A percentile compares a stretch with the other conserved stretches of the same genome.
Conservation (phyloP, 192 early-diverging fungal species). For the Funneliformis mosseae region DNA sequence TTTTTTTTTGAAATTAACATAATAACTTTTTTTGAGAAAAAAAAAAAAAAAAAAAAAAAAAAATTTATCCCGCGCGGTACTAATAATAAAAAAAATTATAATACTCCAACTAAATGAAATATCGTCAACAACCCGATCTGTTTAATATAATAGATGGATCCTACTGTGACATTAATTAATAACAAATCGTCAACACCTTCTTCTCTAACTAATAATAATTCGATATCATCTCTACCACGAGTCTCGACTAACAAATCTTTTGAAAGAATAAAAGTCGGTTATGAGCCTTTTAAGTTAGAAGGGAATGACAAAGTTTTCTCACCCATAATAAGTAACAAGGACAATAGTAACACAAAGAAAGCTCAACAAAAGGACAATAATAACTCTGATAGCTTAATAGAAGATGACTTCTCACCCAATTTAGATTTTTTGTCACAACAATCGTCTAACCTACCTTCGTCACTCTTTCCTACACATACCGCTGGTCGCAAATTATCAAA, state of each 20-base stretch:
- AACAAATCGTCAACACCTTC: constrained; percentile 18
- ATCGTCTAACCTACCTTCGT: constrained; percentile 4
- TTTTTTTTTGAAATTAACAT: not conserved
- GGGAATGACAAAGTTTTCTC: constrained; percentile 7
- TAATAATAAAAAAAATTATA: not conserved
- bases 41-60: too few relatives aligned
- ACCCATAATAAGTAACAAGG: constrained; percentile 18
- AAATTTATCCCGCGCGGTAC: not conserved
- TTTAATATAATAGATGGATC: constrained; percentile 31
- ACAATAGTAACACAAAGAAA: constrained; percentile 33
- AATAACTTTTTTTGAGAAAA: too few relatives aligned
- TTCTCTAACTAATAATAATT: constrained; percentile 12
- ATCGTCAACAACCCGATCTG: constrained; percentile 22
- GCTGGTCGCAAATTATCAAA: constrained; percentile 19
- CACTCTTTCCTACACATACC: constrained; percentile 8
- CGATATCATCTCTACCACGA: constrained; percentile 7
- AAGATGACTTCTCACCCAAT: not conserved
- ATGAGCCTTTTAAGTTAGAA: constrained; percentile 4
- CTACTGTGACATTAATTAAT: constrained; percentile 7
- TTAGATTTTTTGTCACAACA: constrained; percentile 17
- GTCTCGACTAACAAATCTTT: not conserved
- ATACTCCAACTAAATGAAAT: constrained; percentile 29
- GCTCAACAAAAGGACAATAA: constrained; percentile 21
- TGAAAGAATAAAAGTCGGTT: not conserved
- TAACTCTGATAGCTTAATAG: constrained; percentile 22